These are phyloP conservation scores for Raffaelea ambrosiae DNA, from an alignment of 2,329 filamentous ascomycete genomes.

Conservation along the genomic window DNA sequence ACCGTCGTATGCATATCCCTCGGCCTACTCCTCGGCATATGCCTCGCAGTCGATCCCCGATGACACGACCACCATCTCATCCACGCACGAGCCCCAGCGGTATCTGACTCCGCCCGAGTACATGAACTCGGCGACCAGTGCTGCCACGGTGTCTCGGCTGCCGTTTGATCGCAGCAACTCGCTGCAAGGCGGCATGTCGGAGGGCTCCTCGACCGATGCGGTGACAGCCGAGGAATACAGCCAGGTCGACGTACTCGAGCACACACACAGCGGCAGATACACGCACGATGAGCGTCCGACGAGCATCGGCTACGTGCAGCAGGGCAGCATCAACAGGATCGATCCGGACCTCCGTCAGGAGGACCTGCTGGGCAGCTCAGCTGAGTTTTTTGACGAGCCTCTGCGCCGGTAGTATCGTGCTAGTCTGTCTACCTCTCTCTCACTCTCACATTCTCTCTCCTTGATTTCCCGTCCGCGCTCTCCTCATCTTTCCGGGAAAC, in stretches of 20 bases:
- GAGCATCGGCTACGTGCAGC: conserved; percentile 48
- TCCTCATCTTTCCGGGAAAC: not conserved
- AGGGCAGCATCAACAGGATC: conserved; percentile 47
- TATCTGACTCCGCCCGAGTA: not conserved
- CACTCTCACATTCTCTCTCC: not conserved
- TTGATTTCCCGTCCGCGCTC: not conserved
- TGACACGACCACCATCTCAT: conserved; percentile 6
- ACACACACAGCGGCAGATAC: conserved; percentile 13
- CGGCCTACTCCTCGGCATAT: too few species aligned
- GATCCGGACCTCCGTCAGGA: conserved; percentile 36
- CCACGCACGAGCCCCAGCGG: not conserved
- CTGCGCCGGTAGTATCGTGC: conserved; percentile 1
- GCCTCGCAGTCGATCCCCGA: not conserved
- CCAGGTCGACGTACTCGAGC: conserved; percentile 28
- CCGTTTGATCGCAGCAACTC: conserved; percentile 52
- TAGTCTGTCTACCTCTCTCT: not conserved
- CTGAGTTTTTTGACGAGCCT: conserved; percentile 44
- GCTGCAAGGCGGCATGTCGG: conserved; percentile 35
- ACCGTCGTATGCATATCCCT: not conserved
- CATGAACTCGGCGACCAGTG: not conserved
- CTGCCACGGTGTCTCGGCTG: conserved; percentile 29
- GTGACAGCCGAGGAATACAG: conserved; percentile 27
- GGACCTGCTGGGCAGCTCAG: conserved; percentile 43
- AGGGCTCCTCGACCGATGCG: conserved; percentile 34
- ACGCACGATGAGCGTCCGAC: conserved; percentile 37